Evolutionary conservation across 2,329 filamentous ascomycete genomes (phyloP).

Genomic region (Incumbomyces delicatus): DNA sequence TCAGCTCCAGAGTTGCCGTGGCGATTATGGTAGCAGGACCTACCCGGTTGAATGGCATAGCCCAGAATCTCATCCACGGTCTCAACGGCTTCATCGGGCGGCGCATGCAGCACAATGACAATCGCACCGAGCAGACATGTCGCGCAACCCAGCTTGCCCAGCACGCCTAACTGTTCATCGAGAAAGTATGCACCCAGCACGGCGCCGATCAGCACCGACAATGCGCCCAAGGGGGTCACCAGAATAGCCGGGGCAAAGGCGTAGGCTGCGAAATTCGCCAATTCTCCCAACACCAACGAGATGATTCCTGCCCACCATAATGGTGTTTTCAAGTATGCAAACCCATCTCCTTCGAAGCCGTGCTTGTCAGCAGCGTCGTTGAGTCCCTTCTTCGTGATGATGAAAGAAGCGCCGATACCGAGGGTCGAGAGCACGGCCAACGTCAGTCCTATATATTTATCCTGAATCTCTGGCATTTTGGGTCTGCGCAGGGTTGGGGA

Average conservation of each 20-base stretch:
- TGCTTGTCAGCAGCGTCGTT: slow-evolving; percentile 83
- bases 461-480: slow-evolving; percentile 12
- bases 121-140: slow-evolving; percentile 93
- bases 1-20: slow-evolving; percentile 3
- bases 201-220: slow-evolving; percentile 90
- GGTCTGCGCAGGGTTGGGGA: neutral
- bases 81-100: slow-evolving; percentile 80
- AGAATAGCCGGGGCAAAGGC: slow-evolving; percentile 98
- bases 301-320: slow-evolving; percentile 94
- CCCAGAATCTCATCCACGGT: slow-evolving; percentile 86
- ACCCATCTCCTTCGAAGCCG: slow-evolving; percentile 95
- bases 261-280: slow-evolving; percentile 96
- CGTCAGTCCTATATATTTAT: slow-evolving; percentile 38
- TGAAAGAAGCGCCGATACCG: slow-evolving; percentile 74
- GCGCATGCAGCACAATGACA: slow-evolving; percentile 94
- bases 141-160: slow-evolving; percentile 91
- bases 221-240: slow-evolving; percentile 84
- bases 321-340: slow-evolving; percentile 86
- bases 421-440: slow-evolving; percentile 40
- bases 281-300: slow-evolving; percentile 81
- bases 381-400: slow-evolving; percentile 98
- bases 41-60: slow-evolving; percentile 86
- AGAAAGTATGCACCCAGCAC: slow-evolving; percentile 93
- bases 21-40: slow-evolving; percentile 19
- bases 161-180: slow-evolving; percentile 74